A percentile compares a stretch with the other conserved stretches of the same genome.
Conservation (phyloP, 164 flowering plant genomes). For the Magnolia officinalis region DNA sequence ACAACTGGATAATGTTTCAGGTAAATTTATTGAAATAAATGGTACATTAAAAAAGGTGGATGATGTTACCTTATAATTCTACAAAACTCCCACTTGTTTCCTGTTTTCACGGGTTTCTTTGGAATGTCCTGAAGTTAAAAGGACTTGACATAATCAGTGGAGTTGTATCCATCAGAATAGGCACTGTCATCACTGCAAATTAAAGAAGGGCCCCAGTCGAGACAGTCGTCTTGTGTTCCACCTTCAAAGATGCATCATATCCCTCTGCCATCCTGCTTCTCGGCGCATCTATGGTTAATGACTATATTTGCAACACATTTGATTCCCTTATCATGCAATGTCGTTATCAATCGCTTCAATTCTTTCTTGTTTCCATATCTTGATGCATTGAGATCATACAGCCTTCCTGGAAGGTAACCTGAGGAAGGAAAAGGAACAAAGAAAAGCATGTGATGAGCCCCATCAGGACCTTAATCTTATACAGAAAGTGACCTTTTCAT, state of each 20-base stretch:
- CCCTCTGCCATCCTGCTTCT: conserved; percentile 58
- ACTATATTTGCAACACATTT: conserved; percentile 73
- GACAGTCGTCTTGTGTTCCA: conserved; percentile 63
- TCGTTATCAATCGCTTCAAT: conserved; percentile 42
- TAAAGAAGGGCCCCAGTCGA: conserved; percentile 73
- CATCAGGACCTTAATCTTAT: too few species aligned
- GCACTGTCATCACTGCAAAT: conserved; percentile 53
- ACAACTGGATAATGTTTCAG: too few species aligned
- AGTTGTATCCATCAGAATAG: conserved; percentile 43
- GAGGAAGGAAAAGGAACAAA: conserved; percentile 4
- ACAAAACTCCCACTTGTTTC: too few species aligned
- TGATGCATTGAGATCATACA: conserved; percentile 70
- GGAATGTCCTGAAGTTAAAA: too few species aligned
- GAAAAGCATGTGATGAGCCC: background rate
- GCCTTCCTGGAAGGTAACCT: conserved; percentile 81
- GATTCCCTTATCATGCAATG: conserved; percentile 47
- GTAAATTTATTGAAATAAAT: too few species aligned
- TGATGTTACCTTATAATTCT: too few species aligned
- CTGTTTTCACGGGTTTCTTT: too few species aligned
- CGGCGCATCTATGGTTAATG: conserved; percentile 74
- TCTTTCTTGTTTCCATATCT: conserved; percentile 50
- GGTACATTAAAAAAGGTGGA: too few species aligned
- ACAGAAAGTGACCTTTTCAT: too few species aligned
- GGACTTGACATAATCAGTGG: too few species aligned
- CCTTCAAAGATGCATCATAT: conserved; percentile 75